Evolutionary conservation across 164 flowering plant genomes (phyloP).

Genomic region (Macadamia integrifolia): DNA sequence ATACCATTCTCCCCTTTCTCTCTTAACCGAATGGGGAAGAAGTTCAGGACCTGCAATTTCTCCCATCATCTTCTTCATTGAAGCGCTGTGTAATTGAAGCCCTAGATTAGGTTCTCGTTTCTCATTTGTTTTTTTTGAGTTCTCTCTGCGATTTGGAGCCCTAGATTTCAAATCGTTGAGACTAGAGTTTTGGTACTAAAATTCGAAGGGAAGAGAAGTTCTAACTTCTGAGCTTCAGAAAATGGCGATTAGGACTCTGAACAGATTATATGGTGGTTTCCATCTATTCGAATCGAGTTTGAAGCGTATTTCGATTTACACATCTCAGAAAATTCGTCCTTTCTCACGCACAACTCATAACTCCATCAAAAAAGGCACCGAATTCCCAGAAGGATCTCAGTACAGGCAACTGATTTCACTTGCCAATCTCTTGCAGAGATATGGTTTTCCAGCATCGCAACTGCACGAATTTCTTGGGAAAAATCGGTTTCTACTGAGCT

Average conservation of each 20-base stretch:
- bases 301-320: background rate
- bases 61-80: too few species aligned
- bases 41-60: too few species aligned
- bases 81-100: too few species aligned
- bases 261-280: background rate
- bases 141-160: too few species aligned
- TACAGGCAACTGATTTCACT: constrained; percentile 32
- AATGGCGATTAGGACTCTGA: constrained; percentile 18
- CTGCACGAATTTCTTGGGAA: constrained; percentile 36
- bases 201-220: too few species aligned
- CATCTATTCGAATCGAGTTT: background rate
- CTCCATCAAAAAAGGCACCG: background rate
- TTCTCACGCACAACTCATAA: constrained; percentile 7
- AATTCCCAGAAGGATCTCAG: constrained; percentile 17
- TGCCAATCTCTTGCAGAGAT: constrained; percentile 48
- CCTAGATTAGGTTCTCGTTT: too few species aligned
- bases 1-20: too few species aligned
- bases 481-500: constrained; percentile 37
- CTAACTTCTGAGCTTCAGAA: background rate
- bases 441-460: constrained; percentile 48
- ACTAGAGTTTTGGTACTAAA: too few species aligned
- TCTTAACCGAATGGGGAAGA: too few species aligned
- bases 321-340: constrained; percentile 8
- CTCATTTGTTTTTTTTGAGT: too few species aligned
- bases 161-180: too few species aligned